A percentile compares a stretch with the other conserved stretches of the same genome.
phyloP scores from a whole-genome alignment of 164 flowering plant genomes.

The Macadamia tetraphylla region DNA sequence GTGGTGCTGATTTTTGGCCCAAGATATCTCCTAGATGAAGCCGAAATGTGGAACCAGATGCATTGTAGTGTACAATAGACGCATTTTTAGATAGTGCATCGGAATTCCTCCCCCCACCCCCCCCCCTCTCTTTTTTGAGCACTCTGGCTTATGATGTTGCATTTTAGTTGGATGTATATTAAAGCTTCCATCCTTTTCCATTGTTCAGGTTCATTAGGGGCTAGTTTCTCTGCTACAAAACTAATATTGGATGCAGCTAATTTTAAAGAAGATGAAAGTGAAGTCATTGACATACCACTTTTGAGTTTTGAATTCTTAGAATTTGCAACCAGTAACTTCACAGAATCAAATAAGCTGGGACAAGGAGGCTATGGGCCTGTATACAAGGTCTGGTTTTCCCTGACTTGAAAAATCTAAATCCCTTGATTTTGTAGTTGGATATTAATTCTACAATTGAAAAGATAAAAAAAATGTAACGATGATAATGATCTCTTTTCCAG shows the following conservation, averaged over 20 bases:
- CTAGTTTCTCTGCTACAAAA: not conserved
- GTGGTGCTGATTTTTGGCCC: not conserved
- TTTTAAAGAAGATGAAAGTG: not conserved
- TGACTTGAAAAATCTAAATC: not conserved
- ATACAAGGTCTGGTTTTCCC: slow-evolving; percentile 6
- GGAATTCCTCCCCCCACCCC: too few relatives aligned
- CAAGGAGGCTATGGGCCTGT: slow-evolving; percentile 15
- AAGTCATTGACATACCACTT: not conserved
- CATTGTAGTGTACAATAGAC: not conserved
- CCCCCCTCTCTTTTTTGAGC: too few relatives aligned
- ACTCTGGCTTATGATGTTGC: too few relatives aligned
- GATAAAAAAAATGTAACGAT: too few relatives aligned
- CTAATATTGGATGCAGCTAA: not conserved
- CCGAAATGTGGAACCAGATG: not conserved
- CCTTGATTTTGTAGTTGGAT: not conserved
- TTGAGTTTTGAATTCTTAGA: not conserved
- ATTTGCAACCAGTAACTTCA: slow-evolving; percentile 11
- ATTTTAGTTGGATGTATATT: too few relatives aligned
- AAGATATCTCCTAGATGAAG: not conserved
- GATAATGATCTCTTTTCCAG: not conserved
- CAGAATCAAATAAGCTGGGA: slow-evolving; percentile 11
- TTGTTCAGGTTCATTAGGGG: not conserved
- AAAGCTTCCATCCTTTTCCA: not conserved
- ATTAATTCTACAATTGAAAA: not conserved
- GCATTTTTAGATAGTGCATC: too few relatives aligned